Percentiles rank a stretch among this genome's conserved stretches.
Conservation (phyloP, 2,329 filamentous ascomycete species). For the Akanthomyces uredinophilus region DNA sequence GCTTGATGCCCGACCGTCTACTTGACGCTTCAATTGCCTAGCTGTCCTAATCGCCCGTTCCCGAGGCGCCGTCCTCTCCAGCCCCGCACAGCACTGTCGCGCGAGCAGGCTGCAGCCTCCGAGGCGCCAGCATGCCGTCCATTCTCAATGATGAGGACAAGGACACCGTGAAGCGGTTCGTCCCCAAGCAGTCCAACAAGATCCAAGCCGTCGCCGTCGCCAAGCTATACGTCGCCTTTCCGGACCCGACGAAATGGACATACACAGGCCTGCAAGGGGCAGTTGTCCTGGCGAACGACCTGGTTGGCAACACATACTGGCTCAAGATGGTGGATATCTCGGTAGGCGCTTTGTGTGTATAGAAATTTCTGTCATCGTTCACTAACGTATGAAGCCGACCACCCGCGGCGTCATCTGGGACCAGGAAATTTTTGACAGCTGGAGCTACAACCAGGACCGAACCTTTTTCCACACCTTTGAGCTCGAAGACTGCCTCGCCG, state of each 20-base stretch:
- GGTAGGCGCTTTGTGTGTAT: slow-evolving; percentile 41
- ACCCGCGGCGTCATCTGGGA: slow-evolving; percentile 90
- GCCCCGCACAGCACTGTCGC: slow-evolving; percentile 10
- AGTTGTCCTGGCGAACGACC: slow-evolving; percentile 83
- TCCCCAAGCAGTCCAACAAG: slow-evolving; percentile 94
- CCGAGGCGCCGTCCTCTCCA: slow-evolving; percentile 1
- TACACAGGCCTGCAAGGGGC: slow-evolving; percentile 93
- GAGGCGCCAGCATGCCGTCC: slow-evolving; percentile 46
- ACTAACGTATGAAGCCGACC: slow-evolving; percentile 49
- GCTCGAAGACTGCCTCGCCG: slow-evolving; percentile 85
- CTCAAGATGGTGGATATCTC: slow-evolving; percentile 96
- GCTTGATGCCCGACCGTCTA: neutral
- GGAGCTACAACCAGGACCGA: slow-evolving; percentile 92
- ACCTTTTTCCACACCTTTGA: slow-evolving; percentile 98
- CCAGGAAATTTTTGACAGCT: slow-evolving; percentile 94
- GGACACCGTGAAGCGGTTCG: slow-evolving; percentile 88
- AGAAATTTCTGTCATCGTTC: neutral
- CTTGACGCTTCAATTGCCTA: neutral
- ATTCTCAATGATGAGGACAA: slow-evolving; percentile 90
- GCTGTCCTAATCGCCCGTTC: neutral
- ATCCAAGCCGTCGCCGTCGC: slow-evolving; percentile 94
- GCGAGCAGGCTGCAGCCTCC: slow-evolving; percentile 5
- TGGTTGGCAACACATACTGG: slow-evolving; percentile 95
- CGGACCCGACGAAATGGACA: slow-evolving; percentile 80
- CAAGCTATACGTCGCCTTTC: slow-evolving; percentile 87